Base-by-base conservation (phyloP, 2,329 filamentous ascomycete species). In the Fusarium sp. region DNA sequence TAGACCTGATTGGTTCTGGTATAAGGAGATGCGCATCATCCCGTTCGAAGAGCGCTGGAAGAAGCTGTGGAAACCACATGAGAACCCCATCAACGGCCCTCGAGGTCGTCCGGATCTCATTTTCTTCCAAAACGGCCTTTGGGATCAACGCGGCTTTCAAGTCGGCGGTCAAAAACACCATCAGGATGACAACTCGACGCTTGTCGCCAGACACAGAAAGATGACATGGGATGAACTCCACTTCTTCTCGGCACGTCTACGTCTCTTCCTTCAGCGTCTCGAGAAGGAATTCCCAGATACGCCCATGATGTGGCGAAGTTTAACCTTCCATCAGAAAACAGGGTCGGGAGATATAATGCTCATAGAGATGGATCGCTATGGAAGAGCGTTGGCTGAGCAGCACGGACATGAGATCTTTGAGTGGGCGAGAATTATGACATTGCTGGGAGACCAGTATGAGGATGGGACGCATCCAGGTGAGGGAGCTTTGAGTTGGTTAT, bases 31-130 rank as follows among this genome's bases (percentile, higher is more conserved):
- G 54, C 7, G 27, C 1, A 59, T 61, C 4, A 49, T 61, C 4
- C 54, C 58, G 0, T 61, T 61, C 10, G 58, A 61, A 23, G 27
- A 58, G 20, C 58, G 58, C 4, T 59, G 58, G 55, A 40, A 61
- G 5, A 41, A 34, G 3, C n/a, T 61, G 0, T 61, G 58, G 58
- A 48, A 50, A 0, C 58, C 58, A 0, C 58, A 61, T 9, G 7
- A 50, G 10, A 34, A 27, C 16, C 34, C 28, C 3, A 61, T 61
- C 1, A 28, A 28, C 0, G 58, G 58, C 0, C 58, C 58, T 1
- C 59, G 49, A 1, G 55, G 55, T 1, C 28, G 58, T 7, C 55
- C 58, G 0, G 58, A 61, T 9, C n/a, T 61, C 2, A 25, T 61
- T 0, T 23, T 61, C 0, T 61, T 55, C 55, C 58, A 61, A 4